A percentile compares a stretch with the other conserved stretches of the same genome.
These are phyloP conservation scores for Lasiosphaeria hispida DNA, from an alignment of 495 filamentous ascomycete genomes.

Conservation along the genomic window DNA sequence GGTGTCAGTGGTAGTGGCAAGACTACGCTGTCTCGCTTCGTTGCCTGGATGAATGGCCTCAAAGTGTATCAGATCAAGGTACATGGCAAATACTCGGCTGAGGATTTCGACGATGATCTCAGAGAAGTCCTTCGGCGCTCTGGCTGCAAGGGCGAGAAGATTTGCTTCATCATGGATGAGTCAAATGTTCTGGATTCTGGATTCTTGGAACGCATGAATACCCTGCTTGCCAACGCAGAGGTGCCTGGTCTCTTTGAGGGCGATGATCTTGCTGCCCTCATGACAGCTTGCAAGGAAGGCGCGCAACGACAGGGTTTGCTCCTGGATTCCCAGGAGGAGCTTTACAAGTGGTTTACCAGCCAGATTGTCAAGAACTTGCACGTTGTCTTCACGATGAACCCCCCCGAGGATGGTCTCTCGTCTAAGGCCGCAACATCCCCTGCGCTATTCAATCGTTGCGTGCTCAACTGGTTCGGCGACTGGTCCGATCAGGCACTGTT, in stretches of 20 bases:
- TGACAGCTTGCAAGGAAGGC: conserved; percentile 98
- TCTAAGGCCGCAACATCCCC: conserved; percentile 97
- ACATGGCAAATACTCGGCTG: conserved; percentile 95
- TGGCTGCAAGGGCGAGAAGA: conserved; percentile 97
- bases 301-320: conserved; percentile 93
- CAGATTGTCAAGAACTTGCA: conserved; percentile 99
- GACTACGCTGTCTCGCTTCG: conserved; percentile 95
- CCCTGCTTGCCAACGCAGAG: conserved; percentile 94
- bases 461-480: conserved; percentile 99
- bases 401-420: conserved; percentile 90
- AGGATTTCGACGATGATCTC: conserved; percentile 98
- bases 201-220: conserved; percentile 99
- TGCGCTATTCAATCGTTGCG: conserved; percentile 97
- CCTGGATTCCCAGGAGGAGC: conserved; percentile 94
- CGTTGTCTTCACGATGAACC: conserved; percentile 99
- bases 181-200: conserved; percentile 97
- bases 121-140: conserved; percentile 88
- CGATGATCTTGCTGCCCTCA: conserved; percentile 90
- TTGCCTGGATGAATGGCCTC: conserved; percentile 99
- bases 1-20: conserved; percentile 98
- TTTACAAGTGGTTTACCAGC: conserved; percentile 99
- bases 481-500: conserved; percentile 99
- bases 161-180: conserved; percentile 99
- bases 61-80: conserved; percentile 99
- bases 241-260: conserved; percentile 97